phyloP scores from a whole-genome alignment of 306 rosid species.

The Abrus precatorius region DNA sequence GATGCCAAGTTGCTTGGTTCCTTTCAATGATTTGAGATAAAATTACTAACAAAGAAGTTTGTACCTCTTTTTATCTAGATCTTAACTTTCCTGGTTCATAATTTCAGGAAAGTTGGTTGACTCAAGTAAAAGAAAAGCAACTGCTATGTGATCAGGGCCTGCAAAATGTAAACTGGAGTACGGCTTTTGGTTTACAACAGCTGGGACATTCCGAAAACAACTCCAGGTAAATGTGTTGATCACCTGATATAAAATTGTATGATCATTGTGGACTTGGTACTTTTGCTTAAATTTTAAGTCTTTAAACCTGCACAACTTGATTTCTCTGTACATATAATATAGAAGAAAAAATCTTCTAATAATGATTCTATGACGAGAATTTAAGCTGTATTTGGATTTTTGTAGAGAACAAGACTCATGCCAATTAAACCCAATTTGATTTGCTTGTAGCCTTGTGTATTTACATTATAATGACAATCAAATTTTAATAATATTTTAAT shows the following conservation, averaged over 20 bases:
- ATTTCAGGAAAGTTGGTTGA: constrained; percentile 93
- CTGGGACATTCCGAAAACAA: constrained; percentile 62
- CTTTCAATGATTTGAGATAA: constrained; percentile 3
- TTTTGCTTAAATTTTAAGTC: not conserved
- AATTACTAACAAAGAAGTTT: constrained; percentile 3
- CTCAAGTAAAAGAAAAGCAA: constrained; percentile 92
- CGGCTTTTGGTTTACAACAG: constrained; percentile 58
- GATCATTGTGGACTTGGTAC: constrained; percentile 15
- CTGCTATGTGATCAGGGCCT: constrained; percentile 82
- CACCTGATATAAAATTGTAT: constrained; percentile 16
- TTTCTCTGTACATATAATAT: not conserved
- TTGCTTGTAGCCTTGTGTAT: not conserved
- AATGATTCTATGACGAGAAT: not conserved
- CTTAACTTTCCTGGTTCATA: constrained; percentile 39
- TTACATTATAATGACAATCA: constrained; percentile 9
- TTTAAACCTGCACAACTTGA: not conserved
- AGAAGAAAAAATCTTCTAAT: not conserved
- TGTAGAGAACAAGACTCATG: constrained; percentile 22
- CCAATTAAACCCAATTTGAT: constrained; percentile 26
- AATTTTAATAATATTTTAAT: not conserved
- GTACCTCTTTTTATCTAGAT: constrained; percentile 35
- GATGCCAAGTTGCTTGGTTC: constrained; percentile 23
- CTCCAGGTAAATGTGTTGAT: constrained; percentile 61
- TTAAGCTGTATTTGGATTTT: constrained; percentile 16
- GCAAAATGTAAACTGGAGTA: constrained; percentile 62